phyloP scores from a whole-genome alignment of 768 basidiomycete genomes.

The Pleurotus sapidus region DNA sequence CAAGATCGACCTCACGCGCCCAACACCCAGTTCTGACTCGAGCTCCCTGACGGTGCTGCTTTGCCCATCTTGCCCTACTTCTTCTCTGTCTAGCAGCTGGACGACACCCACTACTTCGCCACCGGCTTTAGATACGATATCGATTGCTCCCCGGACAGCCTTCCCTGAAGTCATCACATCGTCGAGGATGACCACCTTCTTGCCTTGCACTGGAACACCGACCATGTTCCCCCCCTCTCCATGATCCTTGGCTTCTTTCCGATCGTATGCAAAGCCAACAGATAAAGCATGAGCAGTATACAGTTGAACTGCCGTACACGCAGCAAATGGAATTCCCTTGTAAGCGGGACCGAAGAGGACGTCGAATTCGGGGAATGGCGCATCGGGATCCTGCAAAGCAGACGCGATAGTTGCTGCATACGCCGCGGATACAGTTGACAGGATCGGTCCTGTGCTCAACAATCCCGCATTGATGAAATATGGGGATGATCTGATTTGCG shows the following conservation, averaged over 20 bases:
- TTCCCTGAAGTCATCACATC: slow-evolving; percentile 96
- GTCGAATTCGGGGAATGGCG: slow-evolving; percentile 54
- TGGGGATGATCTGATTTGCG: slow-evolving; percentile 66
- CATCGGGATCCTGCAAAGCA: slow-evolving; percentile 31
- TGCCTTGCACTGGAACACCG: slow-evolving; percentile 78
- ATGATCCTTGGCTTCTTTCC: slow-evolving; percentile 95
- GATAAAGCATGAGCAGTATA: slow-evolving; percentile 56
- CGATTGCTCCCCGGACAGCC: slow-evolving; percentile 82
- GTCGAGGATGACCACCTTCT: slow-evolving; percentile 86
- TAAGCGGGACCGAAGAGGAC: slow-evolving; percentile 96
- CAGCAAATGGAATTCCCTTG: slow-evolving; percentile 94
- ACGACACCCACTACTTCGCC: slow-evolving; percentile 89
- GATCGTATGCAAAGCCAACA: slow-evolving; percentile 87
- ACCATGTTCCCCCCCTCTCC: slow-evolving; percentile 94
- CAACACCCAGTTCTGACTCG: slow-evolving; percentile 67
- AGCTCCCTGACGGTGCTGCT: slow-evolving; percentile 83
- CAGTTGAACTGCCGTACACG: slow-evolving; percentile 76
- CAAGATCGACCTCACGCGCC: slow-evolving; percentile 74
- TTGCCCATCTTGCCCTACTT: slow-evolving; percentile 67
- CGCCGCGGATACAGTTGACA: slow-evolving; percentile 72
- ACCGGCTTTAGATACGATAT: slow-evolving; percentile 61
- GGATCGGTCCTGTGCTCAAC: slow-evolving; percentile 78
- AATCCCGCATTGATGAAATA: slow-evolving; percentile 98
- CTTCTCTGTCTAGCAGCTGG: slow-evolving; percentile 83
- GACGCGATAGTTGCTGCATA: slow-evolving; percentile 79